These are phyloP conservation scores for Physcomitrellopsis africana DNA, from an alignment of 225 moss, liverwort and hornwort genomes.

Conservation along the genomic window DNA sequence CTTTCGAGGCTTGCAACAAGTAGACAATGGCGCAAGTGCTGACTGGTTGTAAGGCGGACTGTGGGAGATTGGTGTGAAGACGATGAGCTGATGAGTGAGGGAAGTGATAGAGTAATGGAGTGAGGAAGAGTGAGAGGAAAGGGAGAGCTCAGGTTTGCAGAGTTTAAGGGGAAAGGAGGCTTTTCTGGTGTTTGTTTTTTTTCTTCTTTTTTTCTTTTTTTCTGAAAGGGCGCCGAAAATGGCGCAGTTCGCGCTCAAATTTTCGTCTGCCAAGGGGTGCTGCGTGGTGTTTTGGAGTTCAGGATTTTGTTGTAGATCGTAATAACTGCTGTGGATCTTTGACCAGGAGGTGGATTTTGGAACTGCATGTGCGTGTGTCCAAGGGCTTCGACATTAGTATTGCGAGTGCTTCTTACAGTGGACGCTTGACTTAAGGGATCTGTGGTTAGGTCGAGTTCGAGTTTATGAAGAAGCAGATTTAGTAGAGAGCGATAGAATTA, in stretches of 20 bases:
- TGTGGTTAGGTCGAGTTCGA: constrained; percentile 20
- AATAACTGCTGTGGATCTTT: constrained; percentile 30
- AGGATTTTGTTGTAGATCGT: constrained; percentile 49
- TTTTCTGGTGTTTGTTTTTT: not conserved
- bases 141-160: not conserved
- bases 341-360: constrained; percentile 27
- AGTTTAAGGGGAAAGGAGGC: constrained; percentile 24
- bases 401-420: not conserved
- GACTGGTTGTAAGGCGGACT: not conserved
- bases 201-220: not conserved
- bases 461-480: constrained; percentile 8
- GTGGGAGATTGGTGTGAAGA: not conserved
- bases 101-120: not conserved
- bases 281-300: constrained; percentile 42
- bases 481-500: constrained; percentile 13
- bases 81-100: constrained; percentile 9
- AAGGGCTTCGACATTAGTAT: constrained; percentile 32
- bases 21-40: not conserved
- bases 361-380: constrained; percentile 12
- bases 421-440: not conserved
- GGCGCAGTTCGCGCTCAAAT: constrained; percentile 42
- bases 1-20: not conserved
- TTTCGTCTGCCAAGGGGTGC: constrained; percentile 37
- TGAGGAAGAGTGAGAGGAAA: constrained; percentile 7
- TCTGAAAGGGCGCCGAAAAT: constrained; percentile 21